phyloP scores from a whole-genome alignment of 2,329 filamentous ascomycete genomes.

The Ceratocystis colombiana region DNA sequence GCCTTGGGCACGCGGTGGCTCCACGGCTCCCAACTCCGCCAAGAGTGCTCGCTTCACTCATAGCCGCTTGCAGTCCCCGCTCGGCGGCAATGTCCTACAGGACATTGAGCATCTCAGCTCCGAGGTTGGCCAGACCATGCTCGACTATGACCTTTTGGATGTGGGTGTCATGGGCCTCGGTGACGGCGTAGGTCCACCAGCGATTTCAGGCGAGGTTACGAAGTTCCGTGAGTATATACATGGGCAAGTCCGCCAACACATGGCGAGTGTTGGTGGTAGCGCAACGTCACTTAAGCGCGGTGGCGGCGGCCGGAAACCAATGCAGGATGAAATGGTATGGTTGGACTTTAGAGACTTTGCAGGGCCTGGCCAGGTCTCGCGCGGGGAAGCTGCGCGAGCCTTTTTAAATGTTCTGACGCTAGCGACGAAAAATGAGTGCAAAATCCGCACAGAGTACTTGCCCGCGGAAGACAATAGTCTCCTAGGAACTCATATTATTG shows the following conservation, averaged over 20 bases:
- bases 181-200: constrained; percentile 1
- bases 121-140: constrained; percentile 5
- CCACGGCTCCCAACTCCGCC: constrained; percentile 40
- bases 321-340: constrained; percentile 31
- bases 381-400: constrained; percentile 59
- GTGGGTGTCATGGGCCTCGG: background rate
- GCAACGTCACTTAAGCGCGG: background rate
- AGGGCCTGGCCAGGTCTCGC: constrained; percentile 43
- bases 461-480: constrained; percentile 28
- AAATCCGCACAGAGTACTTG: constrained; percentile 38
- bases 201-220: constrained; percentile 1
- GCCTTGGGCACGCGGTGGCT: constrained; percentile 44
- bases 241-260: background rate
- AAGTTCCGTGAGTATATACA: constrained; percentile 17
- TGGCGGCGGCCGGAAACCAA: constrained; percentile 3
- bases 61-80: constrained; percentile 29
- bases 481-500: constrained; percentile 22
- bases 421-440: constrained; percentile 54
- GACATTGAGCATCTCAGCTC: constrained; percentile 24
- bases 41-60: constrained; percentile 32
- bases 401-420: constrained; percentile 65
- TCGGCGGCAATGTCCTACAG: constrained; percentile 8
- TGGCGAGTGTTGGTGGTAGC: constrained; percentile 12
- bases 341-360: constrained; percentile 63
- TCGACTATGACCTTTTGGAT: constrained; percentile 14